A percentile compares a stretch with the other conserved stretches of the same genome.
Evolutionary conservation across 1,284 basidiomycete species (phyloP).

Genomic region (Puccinia horiana): DNA sequence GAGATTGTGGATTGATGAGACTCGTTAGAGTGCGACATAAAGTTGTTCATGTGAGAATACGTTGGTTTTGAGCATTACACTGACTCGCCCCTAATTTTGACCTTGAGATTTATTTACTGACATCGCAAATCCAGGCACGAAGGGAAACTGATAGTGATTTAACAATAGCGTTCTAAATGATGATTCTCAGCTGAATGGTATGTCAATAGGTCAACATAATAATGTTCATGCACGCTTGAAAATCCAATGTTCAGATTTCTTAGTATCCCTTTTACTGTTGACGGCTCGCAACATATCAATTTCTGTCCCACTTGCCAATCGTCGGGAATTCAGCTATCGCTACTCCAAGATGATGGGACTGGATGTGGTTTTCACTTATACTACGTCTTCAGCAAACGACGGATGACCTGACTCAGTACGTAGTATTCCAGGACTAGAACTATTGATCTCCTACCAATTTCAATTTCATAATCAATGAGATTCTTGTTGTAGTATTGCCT

Average conservation of each 20-base stretch:
- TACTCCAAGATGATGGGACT: constrained; percentile 54
- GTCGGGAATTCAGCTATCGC: constrained; percentile 59
- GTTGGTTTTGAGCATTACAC: too few relatives aligned
- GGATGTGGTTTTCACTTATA: constrained; percentile 57
- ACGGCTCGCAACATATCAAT: constrained; percentile 59
- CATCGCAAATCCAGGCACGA: constrained; percentile 73
- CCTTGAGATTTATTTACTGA: constrained; percentile 63
- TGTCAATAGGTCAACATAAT: constrained; percentile 55
- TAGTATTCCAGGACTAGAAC: neutral
- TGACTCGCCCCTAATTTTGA: constrained; percentile 57
- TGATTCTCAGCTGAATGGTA: constrained; percentile 88
- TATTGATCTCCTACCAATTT: neutral
- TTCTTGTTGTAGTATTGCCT: too few relatives aligned
- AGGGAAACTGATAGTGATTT: constrained; percentile 82
- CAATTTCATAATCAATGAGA: neutral
- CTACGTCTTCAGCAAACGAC: constrained; percentile 24
- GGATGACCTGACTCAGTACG: neutral
- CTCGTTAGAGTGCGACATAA: neutral
- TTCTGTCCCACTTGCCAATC: constrained; percentile 57
- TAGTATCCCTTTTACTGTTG: neutral
- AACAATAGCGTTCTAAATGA: constrained; percentile 82
- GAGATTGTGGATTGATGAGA: too few relatives aligned
- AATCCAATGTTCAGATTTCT: neutral
- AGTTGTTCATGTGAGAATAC: neutral
- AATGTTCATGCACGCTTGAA: neutral